Conservation (phyloP, 179 eudicot genomes). For the Silene coronaria region DNA sequence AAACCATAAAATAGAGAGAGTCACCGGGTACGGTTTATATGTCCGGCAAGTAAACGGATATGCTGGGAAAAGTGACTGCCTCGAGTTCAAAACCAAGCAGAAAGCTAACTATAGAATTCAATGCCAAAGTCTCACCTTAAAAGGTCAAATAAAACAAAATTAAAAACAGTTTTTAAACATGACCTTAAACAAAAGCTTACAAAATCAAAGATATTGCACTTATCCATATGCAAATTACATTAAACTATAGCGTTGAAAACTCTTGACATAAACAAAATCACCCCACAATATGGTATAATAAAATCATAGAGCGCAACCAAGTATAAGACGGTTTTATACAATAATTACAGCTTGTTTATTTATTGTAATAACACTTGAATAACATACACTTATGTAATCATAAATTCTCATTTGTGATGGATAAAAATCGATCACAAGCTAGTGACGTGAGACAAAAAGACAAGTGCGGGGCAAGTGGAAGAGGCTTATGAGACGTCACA, state of each 20-base stretch:
- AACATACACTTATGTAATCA: too few species aligned
- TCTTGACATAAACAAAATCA: background rate
- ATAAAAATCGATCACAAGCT: too few species aligned
- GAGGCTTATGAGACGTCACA: too few species aligned
- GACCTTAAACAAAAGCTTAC: slow-evolving; percentile 20
- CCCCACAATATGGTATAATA: too few species aligned
- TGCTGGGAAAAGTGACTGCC: slow-evolving; percentile 44
- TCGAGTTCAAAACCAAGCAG: slow-evolving; percentile 57
- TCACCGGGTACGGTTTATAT: slow-evolving; percentile 10
- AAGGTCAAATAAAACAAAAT: slow-evolving; percentile 5
- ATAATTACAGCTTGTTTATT: too few species aligned
- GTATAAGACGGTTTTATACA: too few species aligned
- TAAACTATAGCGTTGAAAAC: slow-evolving; percentile 4
- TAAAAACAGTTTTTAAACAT: slow-evolving; percentile 5
- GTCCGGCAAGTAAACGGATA: slow-evolving; percentile 59
- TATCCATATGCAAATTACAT: slow-evolving; percentile 37
- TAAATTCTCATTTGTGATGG: too few species aligned
- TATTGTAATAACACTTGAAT: too few species aligned
- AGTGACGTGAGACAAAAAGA: too few species aligned
- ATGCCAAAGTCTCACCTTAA: slow-evolving; percentile 18
- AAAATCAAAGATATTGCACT: slow-evolving; percentile 39
- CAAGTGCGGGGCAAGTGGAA: too few species aligned
- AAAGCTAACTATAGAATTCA: slow-evolving; percentile 31
- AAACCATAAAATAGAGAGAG: background rate
- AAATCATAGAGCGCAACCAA: too few species aligned